Base-by-base conservation (phyloP, 2,329 filamentous ascomycete species). In the Aspergillus neoniger region DNA sequence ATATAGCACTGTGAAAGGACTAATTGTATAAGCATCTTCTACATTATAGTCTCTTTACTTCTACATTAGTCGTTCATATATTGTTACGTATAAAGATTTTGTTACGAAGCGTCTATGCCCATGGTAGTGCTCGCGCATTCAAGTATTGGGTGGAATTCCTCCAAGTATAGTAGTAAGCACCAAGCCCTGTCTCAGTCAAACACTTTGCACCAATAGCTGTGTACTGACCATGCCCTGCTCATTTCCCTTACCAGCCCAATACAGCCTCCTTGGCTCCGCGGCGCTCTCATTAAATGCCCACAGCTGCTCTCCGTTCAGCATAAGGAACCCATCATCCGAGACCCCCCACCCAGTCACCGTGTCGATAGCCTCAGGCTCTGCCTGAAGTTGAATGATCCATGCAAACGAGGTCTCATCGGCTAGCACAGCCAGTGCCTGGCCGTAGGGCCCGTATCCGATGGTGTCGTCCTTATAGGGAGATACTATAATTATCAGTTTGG, bases 271-370 rank as follows among this genome's bases (percentile, higher is more conserved):
- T 53, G 50, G 50, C 50, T 41, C 50, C 10, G 19, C 17, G 6
- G 50, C 36, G 32, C 50, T 53, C 50, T 53, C 50, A 53, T 53
- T 53, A 39, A 53, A 53, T 19, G 50, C 50, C 50, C 50, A 53
- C 50, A 41, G 36, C 50, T 53, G 50, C 50, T 53, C 50, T 17
- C 50, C 50, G 17, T 53, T 53, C 32, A 53, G 32, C 50, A 21
- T 41, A 8, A 53, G 9, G 50, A 21, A 53, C 50, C 50, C 50
- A 53, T 53, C 50, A 53, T 53, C 50, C 50, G 50, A 53, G 17
- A 53, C 4, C 6, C 32, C 50, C 50, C 50, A 53, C 15, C 50
- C 50, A 23, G 50, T 53, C 0, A 53, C 1, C 5, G 50, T 53
- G 17, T 53, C 50, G 30, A n/a, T 6, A 39, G 50, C 50, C 32